These are phyloP conservation scores for Fusarium keratoplasticum DNA, from an alignment of 2,329 filamentous ascomycete species.

Conservation along the genomic window DNA sequence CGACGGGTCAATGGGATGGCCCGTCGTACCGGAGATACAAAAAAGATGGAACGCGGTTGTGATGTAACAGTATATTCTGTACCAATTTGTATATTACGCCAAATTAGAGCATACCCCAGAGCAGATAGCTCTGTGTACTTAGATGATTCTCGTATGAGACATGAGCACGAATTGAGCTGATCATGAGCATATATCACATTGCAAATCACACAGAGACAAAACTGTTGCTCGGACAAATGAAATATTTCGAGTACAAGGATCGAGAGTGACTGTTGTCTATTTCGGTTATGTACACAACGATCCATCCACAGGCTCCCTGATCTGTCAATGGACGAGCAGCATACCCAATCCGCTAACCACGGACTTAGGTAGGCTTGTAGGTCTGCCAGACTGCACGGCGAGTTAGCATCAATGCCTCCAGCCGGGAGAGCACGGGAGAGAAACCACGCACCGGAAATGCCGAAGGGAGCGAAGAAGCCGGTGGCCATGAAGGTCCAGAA, in stretches of 20 bases:
- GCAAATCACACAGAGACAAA: slow-evolving; percentile 6
- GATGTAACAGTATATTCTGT: slow-evolving; percentile 41
- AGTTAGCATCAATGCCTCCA: slow-evolving; percentile 35
- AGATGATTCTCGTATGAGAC: background rate
- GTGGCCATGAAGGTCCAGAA: slow-evolving; percentile 79
- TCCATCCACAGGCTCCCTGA: slow-evolving; percentile 39
- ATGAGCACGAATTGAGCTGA: background rate
- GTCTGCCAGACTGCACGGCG: slow-evolving; percentile 59
- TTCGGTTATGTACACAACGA: slow-evolving; percentile 48
- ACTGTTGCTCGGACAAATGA: slow-evolving; percentile 36
- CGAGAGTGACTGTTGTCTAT: slow-evolving; percentile 50
- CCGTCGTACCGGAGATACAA: slow-evolving; percentile 38
- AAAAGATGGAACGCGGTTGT: slow-evolving; percentile 47
- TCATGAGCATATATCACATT: background rate
- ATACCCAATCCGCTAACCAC: slow-evolving; percentile 18
- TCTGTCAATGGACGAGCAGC: slow-evolving; percentile 29
- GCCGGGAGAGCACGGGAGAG: slow-evolving; percentile 11
- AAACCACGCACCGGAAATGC: slow-evolving; percentile 68
- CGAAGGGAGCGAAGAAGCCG: slow-evolving; percentile 72
- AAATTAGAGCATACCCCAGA: slow-evolving; percentile 38
- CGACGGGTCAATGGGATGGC: slow-evolving; percentile 40
- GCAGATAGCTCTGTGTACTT: slow-evolving; percentile 28
- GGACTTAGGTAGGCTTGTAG: slow-evolving; percentile 54
- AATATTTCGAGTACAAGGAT: slow-evolving; percentile 41
- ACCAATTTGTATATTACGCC: slow-evolving; percentile 39